Conservation (phyloP, 805 yeast species). For the Sugiyamaella qingdaonensis region DNA sequence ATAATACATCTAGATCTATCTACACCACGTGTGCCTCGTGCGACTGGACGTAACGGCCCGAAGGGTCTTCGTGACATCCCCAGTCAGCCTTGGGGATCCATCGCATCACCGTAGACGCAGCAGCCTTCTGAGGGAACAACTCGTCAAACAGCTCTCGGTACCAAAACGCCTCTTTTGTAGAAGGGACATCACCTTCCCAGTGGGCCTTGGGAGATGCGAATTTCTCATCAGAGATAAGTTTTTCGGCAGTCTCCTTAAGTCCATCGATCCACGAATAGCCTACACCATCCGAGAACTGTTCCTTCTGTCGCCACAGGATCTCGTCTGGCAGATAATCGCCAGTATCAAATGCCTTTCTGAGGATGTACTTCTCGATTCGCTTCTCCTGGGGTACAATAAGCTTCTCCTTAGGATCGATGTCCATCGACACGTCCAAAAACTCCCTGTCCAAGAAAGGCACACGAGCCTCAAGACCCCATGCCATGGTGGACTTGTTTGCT, state of each 20-base stretch:
- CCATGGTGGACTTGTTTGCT: constrained; percentile 99
- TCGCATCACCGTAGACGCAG: constrained; percentile 96
- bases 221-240: constrained; percentile 81
- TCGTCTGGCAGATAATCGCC: constrained; percentile 91
- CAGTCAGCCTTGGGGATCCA: constrained; percentile 99
- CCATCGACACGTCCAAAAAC: constrained; percentile 89
- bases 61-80: constrained; percentile 99
- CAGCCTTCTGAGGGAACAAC: constrained; percentile 84
- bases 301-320: constrained; percentile 99
- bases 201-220: constrained; percentile 86
- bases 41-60: constrained; percentile 92
- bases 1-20: background rate
- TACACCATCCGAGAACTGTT: constrained; percentile 98
- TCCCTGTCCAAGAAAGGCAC: constrained; percentile 97
- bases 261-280: constrained; percentile 99
- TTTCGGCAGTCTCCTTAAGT: constrained; percentile 91
- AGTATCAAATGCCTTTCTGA: constrained; percentile 97
- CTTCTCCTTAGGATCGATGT: constrained; percentile 91
- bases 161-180: constrained; percentile 99
- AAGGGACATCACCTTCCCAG: constrained; percentile 94
- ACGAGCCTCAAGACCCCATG: constrained; percentile 99
- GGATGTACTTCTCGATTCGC: constrained; percentile 87
- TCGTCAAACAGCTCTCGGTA: constrained; percentile 96
- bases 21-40: constrained; percentile 41
- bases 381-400: constrained; percentile 61